phyloP scores from a whole-genome alignment of 2,329 filamentous ascomycete species.

The Ophiostoma ulmi region DNA sequence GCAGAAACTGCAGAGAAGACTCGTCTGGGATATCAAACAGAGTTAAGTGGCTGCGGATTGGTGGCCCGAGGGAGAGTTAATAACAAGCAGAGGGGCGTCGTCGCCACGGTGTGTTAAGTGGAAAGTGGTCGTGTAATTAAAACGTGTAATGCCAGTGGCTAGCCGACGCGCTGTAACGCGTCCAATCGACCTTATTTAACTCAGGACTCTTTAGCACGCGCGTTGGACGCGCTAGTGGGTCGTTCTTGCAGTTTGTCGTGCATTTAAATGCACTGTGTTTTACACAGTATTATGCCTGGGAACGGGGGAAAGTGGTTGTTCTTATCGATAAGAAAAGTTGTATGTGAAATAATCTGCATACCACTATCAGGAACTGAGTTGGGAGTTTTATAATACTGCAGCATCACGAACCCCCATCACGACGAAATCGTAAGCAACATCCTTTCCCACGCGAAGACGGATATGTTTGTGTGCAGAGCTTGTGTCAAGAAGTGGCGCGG shows the following conservation, averaged over 20 bases:
- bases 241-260: neutral
- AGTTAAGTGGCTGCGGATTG: constrained; percentile 14
- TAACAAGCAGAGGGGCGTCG: constrained; percentile 10
- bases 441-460: neutral
- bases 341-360: constrained; percentile 7
- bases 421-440: neutral
- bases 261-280: neutral
- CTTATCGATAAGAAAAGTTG: constrained; percentile 20
- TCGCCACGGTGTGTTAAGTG: neutral
- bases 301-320: neutral
- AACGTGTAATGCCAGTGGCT: neutral
- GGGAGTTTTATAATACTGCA: neutral
- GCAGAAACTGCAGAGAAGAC: neutral
- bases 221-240: constrained; percentile 20
- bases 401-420: neutral
- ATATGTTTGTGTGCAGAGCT: constrained; percentile 40
- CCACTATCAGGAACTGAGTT: neutral
- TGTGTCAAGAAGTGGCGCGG: constrained; percentile 33
- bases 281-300: constrained; percentile 5
- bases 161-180: constrained; percentile 19
- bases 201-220: constrained; percentile 12
- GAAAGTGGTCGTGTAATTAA: constrained; percentile 9
- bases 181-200: constrained; percentile 8
- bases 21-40: neutral
- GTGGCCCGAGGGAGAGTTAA: neutral